Base-by-base conservation (phyloP, 2,329 filamentous ascomycete genomes). In the Cucurbitaria berberidis region DNA sequence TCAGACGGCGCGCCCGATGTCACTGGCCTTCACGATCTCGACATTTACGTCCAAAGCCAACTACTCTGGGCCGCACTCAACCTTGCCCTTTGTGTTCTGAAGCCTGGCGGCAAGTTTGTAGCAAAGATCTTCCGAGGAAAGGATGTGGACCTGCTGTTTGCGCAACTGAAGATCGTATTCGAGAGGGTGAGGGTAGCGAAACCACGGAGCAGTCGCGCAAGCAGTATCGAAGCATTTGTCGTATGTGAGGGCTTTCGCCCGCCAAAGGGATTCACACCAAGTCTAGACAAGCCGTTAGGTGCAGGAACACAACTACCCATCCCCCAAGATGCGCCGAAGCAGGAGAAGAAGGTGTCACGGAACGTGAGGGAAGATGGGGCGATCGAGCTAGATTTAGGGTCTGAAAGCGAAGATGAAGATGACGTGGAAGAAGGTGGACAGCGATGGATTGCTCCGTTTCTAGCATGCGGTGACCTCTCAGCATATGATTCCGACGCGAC, bases 1-100 rank as follows among this genome's bases (percentile, higher is more conserved):
- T 96, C 91, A 52, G 95, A 99, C 67, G 95, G 95, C 47, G 95
- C 95, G 0, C 95, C 95, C 0, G 95, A 99, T 68, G 95, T 99
- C 11, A 99, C 95, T 0, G 95, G 95, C 18, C 83, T 99, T 1
- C 95, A 99, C 74, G 95, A 99, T 74, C 85, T 99, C 30, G 95
- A 99, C 76, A 98, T 98, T 64, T 99, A 99, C 76, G 90, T 99
- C 16, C 95, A 99, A 77, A 93, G 90, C 8, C 95, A 98, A 76
- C 84, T 99, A 8, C 87, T 99, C 44, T 97, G 96, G 75, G 91
- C 93, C 0, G 95, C 95, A 0, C 84, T 99, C 18, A 96, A 97
- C 74, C 85, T 99, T 2, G 92, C 95, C 0, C 85, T 97, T 11
- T 96, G 93, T 71, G 92, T 99, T 11, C 84, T 99, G 19, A 89